Conservation (phyloP, 139 green algal genomes). For the Haematococcus sp. region DNA sequence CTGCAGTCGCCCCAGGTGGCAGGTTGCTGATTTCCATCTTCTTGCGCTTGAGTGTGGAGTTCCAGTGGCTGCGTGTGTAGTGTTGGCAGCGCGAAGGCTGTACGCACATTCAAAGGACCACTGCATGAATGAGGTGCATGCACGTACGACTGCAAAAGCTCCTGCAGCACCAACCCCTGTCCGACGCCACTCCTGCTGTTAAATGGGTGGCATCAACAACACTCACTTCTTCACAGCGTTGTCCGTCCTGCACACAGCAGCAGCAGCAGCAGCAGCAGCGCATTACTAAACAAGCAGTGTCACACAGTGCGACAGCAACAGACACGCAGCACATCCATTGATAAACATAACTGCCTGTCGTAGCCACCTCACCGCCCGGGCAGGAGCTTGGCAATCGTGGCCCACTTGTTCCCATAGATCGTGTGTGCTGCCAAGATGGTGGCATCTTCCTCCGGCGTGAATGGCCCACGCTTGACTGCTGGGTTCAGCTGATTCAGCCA, state of each 20-base stretch:
- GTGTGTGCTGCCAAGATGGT: constrained; percentile 9
- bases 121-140: too few species aligned
- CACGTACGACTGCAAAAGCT: too few species aligned
- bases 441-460: constrained; percentile 28
- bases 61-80: constrained; percentile 16
- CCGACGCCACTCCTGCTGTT: too few species aligned
- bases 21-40: not conserved
- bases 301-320: too few species aligned
- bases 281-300: too few species aligned
- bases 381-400: constrained; percentile 47
- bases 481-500: constrained; percentile 82
- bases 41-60: constrained; percentile 5
- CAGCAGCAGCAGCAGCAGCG: too few species aligned
- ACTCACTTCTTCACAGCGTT: constrained; percentile 47
- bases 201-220: too few species aligned
- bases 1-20: not conserved
- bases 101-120: too few species aligned
- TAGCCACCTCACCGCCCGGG: constrained; percentile 22
- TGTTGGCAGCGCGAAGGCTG: not conserved
- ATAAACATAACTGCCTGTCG: not conserved
- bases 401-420: constrained; percentile 42
- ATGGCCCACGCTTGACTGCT: constrained; percentile 43
- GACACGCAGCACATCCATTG: not conserved
- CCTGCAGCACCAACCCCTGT: too few species aligned
- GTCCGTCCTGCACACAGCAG: constrained; percentile 24